Conservation (phyloP, 1,139 yeast genomes). For the Lodderomyces jiufengensis region DNA sequence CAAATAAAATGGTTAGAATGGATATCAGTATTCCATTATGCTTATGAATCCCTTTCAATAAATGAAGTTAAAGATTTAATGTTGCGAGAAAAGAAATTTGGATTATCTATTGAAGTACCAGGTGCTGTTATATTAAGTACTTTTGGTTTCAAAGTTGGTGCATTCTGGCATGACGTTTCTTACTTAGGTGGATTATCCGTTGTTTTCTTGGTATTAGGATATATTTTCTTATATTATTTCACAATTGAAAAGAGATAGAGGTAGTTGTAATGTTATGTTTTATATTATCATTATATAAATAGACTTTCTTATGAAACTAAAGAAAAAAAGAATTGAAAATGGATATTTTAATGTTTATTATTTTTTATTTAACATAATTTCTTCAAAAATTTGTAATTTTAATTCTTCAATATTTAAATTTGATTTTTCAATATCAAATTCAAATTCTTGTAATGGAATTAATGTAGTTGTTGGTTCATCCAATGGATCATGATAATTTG, state of each 20-base stretch:
- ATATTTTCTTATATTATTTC: slow-evolving; percentile 64
- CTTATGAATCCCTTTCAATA: slow-evolving; percentile 86
- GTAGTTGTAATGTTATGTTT: too few species aligned
- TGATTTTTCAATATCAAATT: slow-evolving; percentile 74
- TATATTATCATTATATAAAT: too few species aligned
- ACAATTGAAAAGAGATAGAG: slow-evolving; percentile 69
- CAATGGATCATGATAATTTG: slow-evolving; percentile 72
- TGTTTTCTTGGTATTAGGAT: slow-evolving; percentile 63
- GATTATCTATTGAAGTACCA: slow-evolving; percentile 93
- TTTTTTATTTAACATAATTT: slow-evolving; percentile 34
- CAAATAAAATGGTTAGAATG: slow-evolving; percentile 79
- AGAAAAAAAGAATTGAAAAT: too few species aligned
- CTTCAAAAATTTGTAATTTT: slow-evolving; percentile 66
- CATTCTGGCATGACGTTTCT: slow-evolving; percentile 62
- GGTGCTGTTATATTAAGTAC: slow-evolving; percentile 96
- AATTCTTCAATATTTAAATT: slow-evolving; percentile 67
- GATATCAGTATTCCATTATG: slow-evolving; percentile 89
- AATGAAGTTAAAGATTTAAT: slow-evolving; percentile 91
- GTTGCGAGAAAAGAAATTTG: slow-evolving; percentile 83
- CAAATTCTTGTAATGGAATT: slow-evolving; percentile 75
- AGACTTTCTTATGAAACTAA: too few species aligned
- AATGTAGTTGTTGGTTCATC: slow-evolving; percentile 81
- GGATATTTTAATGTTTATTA: too few species aligned
- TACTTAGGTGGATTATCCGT: slow-evolving; percentile 48
- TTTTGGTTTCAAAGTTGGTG: slow-evolving; percentile 86